These are phyloP conservation scores for Pterocarpus santalinus DNA, from an alignment of 306 rosid genomes.

Conservation along the genomic window DNA sequence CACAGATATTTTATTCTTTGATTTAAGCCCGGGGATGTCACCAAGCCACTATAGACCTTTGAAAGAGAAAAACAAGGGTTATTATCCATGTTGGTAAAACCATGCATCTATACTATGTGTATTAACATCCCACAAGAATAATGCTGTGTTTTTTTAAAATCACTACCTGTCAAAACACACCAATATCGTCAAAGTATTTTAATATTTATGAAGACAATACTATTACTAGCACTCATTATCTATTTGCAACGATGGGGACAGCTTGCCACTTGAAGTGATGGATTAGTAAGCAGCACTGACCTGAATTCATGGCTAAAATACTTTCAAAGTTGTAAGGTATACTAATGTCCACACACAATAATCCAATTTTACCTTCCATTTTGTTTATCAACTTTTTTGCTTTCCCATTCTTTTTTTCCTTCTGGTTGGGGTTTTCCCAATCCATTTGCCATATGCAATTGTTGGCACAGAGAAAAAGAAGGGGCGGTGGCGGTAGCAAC, in stretches of 20 bases:
- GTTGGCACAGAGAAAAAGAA: conserved; percentile 42
- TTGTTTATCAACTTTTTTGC: neutral
- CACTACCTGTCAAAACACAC: too few relatives aligned
- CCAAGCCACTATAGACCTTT: too few relatives aligned
- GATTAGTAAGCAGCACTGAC: conserved; percentile 44
- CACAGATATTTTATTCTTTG: too few relatives aligned
- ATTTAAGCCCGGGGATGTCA: too few relatives aligned
- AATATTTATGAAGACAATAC: neutral
- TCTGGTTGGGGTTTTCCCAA: neutral
- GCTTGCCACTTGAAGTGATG: conserved; percentile 44
- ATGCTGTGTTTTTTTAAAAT: too few relatives aligned
- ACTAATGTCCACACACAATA: conserved; percentile 41
- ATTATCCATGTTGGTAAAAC: too few relatives aligned
- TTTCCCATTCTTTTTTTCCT: neutral
- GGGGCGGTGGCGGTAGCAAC: neutral
- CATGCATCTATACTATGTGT: too few relatives aligned
- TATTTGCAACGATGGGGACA: conserved; percentile 35
- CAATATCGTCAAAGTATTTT: neutral
- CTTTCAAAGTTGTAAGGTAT: conserved; percentile 21
- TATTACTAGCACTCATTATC: neutral
- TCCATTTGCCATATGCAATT: conserved; percentile 49
- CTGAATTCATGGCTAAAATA: conserved; percentile 40
- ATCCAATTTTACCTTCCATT: conserved; percentile 22
- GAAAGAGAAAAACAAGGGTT: too few relatives aligned
- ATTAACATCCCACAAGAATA: too few relatives aligned